These are phyloP conservation scores for Eucalyptus caleyi DNA, from an alignment of 345 rosid species.

Conservation along the genomic window DNA sequence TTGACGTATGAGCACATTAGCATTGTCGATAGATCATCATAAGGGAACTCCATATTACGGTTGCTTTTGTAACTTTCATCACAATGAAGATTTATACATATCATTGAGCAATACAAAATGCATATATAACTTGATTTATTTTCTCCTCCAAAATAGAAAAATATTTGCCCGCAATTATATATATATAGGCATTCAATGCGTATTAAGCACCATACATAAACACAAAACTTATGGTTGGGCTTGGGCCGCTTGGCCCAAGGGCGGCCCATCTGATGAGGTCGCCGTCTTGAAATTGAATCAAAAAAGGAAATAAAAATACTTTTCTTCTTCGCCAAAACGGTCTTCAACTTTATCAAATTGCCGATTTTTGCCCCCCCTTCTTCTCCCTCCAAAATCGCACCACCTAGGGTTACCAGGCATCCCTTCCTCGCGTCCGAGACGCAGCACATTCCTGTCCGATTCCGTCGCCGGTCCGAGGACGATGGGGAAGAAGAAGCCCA, in stretches of 20 bases:
- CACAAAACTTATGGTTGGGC: not conserved
- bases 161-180: not conserved
- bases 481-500: slow-evolving; percentile 31
- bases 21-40: rapidly evolving
- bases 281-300: not conserved
- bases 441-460: not conserved
- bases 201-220: not conserved
- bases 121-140: not conserved
- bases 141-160: not conserved
- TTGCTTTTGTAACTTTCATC: not conserved
- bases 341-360: not conserved
- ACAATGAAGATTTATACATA: rapidly evolving
- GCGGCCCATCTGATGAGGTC: not conserved
- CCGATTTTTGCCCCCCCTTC: not conserved
- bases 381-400: not conserved
- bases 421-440: not conserved
- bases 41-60: not conserved
- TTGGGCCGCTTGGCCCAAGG: not conserved
- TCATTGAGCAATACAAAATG: not conserved
- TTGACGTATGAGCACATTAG: not conserved
- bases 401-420: not conserved
- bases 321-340: not conserved
- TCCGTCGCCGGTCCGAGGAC: not conserved
- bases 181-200: not conserved
- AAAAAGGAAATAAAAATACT: not conserved